Base-by-base conservation (phyloP, 345 rosid species). In the Sisymbrium altissimum region DNA sequence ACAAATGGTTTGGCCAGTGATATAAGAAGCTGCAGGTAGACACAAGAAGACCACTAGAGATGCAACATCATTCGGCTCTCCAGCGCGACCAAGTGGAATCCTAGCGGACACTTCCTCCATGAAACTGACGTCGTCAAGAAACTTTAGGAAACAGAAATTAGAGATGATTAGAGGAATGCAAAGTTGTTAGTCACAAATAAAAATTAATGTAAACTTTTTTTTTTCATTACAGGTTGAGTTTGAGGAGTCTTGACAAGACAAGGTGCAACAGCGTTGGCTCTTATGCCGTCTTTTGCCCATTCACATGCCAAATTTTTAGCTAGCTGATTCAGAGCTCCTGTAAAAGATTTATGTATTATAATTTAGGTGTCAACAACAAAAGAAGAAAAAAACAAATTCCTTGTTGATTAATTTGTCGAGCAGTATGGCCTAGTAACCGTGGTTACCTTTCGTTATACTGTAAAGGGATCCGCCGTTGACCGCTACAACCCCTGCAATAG, bases 1-100 rank as follows among this genome's bases (percentile, higher is more conserved):
- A 48, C 59, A 71, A 60, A 71, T 71, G 40, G 68, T 71, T 29
- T 71, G 75, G 11, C 75, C 75, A 60, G 75, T 60, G 38, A 71
- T 60, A 11, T 70, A 70, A 0, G 66, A 58, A 21, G 74, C 66
- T 9, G 74, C 66, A 17, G 74, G 58, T 21, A 70, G 39, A 46
- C 58, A 58, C 17, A 58, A 12, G 7, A 58, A 70, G 11, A 13
- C 66, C 38, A 58, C 66, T 5, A 70, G 66, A 45, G 74, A 58
- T 57, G 74, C 25, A 58, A 70, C 74, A 5, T 70, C 74, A 1
- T 61, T 3, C 0, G 52, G 40, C 2, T 71, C 68, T 49, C 75
- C 75, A 7, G 41, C 60, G 0, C 75, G 59, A 27, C 60, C 75
- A 15, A 71, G 75, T 49, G 75, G 75, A 36, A 41, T 71, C 27